These are phyloP conservation scores for Teratosphaeria pseudoeucalypti DNA, from an alignment of 2,329 filamentous ascomycete species.

Conservation along the genomic window DNA sequence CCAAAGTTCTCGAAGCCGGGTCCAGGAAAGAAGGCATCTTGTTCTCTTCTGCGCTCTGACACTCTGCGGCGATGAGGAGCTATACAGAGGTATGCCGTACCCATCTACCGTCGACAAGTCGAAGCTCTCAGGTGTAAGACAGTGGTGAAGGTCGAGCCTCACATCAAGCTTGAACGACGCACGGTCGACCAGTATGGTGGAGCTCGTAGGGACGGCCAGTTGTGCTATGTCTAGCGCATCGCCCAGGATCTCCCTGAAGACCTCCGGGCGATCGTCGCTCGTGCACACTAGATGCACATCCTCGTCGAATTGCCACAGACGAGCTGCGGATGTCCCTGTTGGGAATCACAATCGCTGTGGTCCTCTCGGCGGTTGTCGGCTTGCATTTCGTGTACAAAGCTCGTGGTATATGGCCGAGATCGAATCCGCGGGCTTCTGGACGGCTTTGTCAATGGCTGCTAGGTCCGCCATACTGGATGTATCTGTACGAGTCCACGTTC, in stretches of 20 bases:
- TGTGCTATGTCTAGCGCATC: constrained; percentile 6
- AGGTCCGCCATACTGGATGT: background rate
- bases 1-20: background rate
- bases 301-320: constrained; percentile 8
- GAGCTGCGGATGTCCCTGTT: constrained; percentile 5
- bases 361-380: background rate
- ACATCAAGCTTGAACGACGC: background rate
- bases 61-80: background rate
- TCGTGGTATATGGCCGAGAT: background rate
- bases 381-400: background rate
- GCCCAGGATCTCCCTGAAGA: constrained; percentile 12
- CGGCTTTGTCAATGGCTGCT: background rate
- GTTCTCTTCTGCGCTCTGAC: background rate
- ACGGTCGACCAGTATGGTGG: background rate
- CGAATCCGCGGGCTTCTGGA: background rate
- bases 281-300: constrained; percentile 11
- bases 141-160: background rate
- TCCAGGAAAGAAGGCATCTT: background rate
- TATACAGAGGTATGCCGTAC: background rate
- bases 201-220: background rate
- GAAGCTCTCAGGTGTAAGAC: background rate
- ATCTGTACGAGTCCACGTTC: background rate
- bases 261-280: constrained; percentile 8
- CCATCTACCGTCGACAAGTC: background rate
- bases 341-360: constrained; percentile 5